These are phyloP conservation scores for Gleditsia sinensis DNA, from an alignment of 306 rosid species.

Conservation along the genomic window DNA sequence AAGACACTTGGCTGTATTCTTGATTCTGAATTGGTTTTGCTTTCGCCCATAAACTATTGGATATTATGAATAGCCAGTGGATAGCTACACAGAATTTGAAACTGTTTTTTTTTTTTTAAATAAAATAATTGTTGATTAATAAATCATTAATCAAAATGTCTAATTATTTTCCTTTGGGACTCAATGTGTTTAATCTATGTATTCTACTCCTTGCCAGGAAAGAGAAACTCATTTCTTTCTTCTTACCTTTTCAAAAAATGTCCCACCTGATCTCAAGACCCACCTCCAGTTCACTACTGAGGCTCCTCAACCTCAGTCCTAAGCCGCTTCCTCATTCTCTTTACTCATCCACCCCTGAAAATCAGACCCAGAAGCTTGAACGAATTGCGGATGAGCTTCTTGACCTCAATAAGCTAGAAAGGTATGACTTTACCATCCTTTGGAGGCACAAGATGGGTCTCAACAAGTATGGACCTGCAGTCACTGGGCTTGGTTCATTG, in stretches of 20 bases:
- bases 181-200: no score
- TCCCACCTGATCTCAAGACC: constrained; percentile 1
- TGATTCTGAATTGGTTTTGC: no score
- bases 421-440: constrained; percentile 50
- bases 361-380: constrained; percentile 27
- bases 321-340: constrained; percentile 11
- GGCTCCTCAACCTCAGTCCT: not conserved
- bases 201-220: not conserved
- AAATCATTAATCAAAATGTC: no score
- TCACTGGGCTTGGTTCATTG: constrained; percentile 18
- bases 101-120: no score
- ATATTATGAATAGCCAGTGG: no score
- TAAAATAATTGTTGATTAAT: no score
- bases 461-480: constrained; percentile 38
- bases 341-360: constrained; percentile 27
- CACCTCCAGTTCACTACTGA: not conserved
- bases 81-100: no score
- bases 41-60: no score
- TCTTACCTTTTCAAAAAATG: not conserved
- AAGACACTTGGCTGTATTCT: no score
- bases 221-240: not conserved
- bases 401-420: constrained; percentile 42
- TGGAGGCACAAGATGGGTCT: constrained; percentile 56
- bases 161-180: no score
- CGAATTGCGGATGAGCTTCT: constrained; percentile 47